Base-by-base conservation (phyloP, 1,284 basidiomycete species). In the Cryptococcus maquisensis region DNA sequence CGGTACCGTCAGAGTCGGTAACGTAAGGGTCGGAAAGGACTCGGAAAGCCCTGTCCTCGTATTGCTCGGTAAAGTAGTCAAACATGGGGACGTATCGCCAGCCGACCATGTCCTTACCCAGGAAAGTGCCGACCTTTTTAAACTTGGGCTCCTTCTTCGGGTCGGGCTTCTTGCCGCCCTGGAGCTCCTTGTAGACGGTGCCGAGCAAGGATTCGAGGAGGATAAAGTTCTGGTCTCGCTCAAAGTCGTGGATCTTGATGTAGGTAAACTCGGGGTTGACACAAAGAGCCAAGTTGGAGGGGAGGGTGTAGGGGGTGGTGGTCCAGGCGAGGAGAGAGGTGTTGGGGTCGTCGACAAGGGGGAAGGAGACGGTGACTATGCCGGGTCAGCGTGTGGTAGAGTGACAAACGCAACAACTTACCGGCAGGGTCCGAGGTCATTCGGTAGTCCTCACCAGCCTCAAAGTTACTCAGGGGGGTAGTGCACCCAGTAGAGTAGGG, bases 261-360 rank as follows among this genome's bases (percentile, higher is more conserved):
- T 99, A 99, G 32, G 85, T 94, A 71, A 88, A 91, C 59, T 95
- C 88, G 32, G 96, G 95, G 77, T 98, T 90, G 9, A 98, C 96
- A 68, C 95, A 98, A 52, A 98, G 83, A 0, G 84, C 92, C 44
- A 98, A 81, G 77, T 98, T 99, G 52, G 92, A 94, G 2, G 96
- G 95, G 6, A 98, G 80, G 0, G 96, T 98, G 93, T 95, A 99
- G 0, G 96, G 96, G 0, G 96, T 99, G 20, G 95, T 99, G 21
- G 95, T 99, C 95, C 95, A 99, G 8, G 96, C 96, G 41, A 99
- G 81, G 37, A 99, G 79, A 6, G 90, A 87, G 23, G 95, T 97
- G 56, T 81, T 83, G 7, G 90, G 90, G 72, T 98, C 96, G 64
- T 96, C 90, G 26, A 92, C 86, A 32, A 98, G 83, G 18, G 88